These are phyloP conservation scores for Boletus rufocinnamomeus DNA, from an alignment of 768 basidiomycete species.

Conservation along the genomic window DNA sequence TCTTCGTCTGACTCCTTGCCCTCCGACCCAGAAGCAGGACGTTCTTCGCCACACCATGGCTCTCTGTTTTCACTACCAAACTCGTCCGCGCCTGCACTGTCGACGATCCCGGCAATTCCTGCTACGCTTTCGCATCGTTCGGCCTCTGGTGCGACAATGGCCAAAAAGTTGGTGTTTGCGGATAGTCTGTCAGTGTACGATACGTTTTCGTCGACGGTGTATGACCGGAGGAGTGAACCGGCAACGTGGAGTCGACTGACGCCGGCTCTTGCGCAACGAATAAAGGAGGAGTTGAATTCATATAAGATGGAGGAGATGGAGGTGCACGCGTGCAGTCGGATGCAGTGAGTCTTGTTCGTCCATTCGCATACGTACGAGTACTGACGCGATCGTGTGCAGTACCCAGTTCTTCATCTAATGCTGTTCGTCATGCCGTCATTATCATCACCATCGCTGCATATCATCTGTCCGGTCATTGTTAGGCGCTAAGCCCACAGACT, in stretches of 20 bases:
- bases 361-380: too few relatives aligned
- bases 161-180: constrained; percentile 85
- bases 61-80: constrained; percentile 78
- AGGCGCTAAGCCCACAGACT: constrained; percentile 35
- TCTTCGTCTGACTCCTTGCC: constrained; percentile 36
- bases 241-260: constrained; percentile 97
- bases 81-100: constrained; percentile 87
- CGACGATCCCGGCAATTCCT: constrained; percentile 48
- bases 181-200: constrained; percentile 93
- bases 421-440: constrained; percentile 23
- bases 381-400: constrained; percentile 41
- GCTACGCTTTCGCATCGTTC: constrained; percentile 70
- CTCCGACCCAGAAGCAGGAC: constrained; percentile 40
- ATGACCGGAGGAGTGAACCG: constrained; percentile 93
- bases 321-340: constrained; percentile 90
- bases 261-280: constrained; percentile 90
- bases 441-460: constrained; percentile 28
- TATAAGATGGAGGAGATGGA: constrained; percentile 99
- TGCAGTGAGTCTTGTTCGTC: constrained; percentile 62
- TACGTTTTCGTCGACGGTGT: constrained; percentile 89
- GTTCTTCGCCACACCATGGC: constrained; percentile 37
- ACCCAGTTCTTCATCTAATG: constrained; percentile 87
- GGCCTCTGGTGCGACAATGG: constrained; percentile 69
- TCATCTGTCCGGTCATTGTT: constrained; percentile 29
- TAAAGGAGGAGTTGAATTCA: constrained; percentile 98